Percentiles rank a stretch among this genome's conserved stretches.
Evolutionary conservation across 176 grass and related monocot species (phyloP).

Genomic region (Rhipidocladum racemiflorum): DNA sequence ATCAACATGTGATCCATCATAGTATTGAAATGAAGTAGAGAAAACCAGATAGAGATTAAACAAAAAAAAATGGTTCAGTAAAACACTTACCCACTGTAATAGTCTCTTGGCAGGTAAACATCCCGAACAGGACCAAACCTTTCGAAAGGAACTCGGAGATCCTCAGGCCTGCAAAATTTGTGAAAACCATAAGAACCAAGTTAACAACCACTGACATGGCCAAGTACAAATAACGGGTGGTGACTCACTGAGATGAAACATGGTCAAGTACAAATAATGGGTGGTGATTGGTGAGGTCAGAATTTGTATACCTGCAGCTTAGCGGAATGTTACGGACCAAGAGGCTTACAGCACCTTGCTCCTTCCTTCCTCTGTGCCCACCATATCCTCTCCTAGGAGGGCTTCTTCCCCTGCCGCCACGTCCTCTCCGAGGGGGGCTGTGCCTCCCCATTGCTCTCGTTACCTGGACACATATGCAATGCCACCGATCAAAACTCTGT

Average conservation of each 20-base stretch:
- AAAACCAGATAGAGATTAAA: not conserved
- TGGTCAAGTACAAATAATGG: not conserved
- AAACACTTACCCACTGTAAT: slow-evolving; percentile 62
- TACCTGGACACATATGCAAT: not conserved
- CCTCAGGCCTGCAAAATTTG: slow-evolving; percentile 49
- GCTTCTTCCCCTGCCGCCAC: slow-evolving; percentile 52
- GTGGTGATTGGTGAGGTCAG: not conserved
- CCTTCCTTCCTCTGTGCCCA: slow-evolving; percentile 38
- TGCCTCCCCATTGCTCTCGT: slow-evolving; percentile 59
- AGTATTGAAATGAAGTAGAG: not conserved
- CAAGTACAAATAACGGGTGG: not conserved
- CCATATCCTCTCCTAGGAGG: slow-evolving; percentile 53
- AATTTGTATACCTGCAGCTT: slow-evolving; percentile 47
- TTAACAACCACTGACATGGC: not conserved
- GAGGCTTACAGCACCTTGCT: slow-evolving; percentile 54
- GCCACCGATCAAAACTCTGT: not conserved
- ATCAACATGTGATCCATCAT: not conserved
- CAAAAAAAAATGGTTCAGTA: not conserved
- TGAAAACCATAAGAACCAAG: not conserved
- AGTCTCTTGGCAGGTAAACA: slow-evolving; percentile 79
- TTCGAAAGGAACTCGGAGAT: slow-evolving; percentile 55
- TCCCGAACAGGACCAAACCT: slow-evolving; percentile 72
- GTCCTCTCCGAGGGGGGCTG: slow-evolving; percentile 51
- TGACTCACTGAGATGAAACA: not conserved
- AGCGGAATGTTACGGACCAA: slow-evolving; percentile 79